Base-by-base conservation (phyloP, 805 yeast species). In the Pichia rugopelliculosa region DNA sequence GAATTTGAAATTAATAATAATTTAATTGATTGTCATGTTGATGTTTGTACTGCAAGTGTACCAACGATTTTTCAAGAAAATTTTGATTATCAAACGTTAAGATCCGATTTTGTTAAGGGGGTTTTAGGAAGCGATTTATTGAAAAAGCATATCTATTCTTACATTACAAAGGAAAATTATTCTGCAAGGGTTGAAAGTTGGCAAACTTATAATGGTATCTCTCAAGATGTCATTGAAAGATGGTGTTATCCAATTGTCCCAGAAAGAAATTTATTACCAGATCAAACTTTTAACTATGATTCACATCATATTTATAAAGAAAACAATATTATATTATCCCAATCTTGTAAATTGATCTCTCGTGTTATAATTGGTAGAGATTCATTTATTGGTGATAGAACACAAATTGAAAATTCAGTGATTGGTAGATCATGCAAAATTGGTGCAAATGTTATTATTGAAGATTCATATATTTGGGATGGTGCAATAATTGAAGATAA, bases 31-130 rank as follows among this genome's bases (percentile, higher is more conserved):
- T 93, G 99, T 64, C 93, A 86, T 62, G 89, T 93, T 47, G 99
- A 93, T 67, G 88, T 93, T 51, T 93, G 99, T 66, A 76, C 97
- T 7, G 88, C 95, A 2, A 88, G 83, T 55, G 96, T 93, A 11
- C 97, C 97, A 1, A 93, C 95, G 15, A 83, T 91, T 51, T 93
- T 91, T 69, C 95, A 88, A 58, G 99, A 93, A 60, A 91, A 93
- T 65, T 93, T 93, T 59, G 99, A 93, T 68, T 93, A 90, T 64
- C 96, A 91, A 65, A 71, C 78, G 45, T 71, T 91, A 53, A 77
- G 99, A 64, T 73, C 77, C 33, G 98, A 93, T 67, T 93, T 91
- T 60, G 86, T 91, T 26, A 84, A 79, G 56, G 97, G 98, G 46
- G 93, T 91, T 23, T 72, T 93, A 50, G 83, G 93, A 15, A 84